Conservation (phyloP, 352 stramenopile genomes). For the Phytopythium vexans region DNA sequence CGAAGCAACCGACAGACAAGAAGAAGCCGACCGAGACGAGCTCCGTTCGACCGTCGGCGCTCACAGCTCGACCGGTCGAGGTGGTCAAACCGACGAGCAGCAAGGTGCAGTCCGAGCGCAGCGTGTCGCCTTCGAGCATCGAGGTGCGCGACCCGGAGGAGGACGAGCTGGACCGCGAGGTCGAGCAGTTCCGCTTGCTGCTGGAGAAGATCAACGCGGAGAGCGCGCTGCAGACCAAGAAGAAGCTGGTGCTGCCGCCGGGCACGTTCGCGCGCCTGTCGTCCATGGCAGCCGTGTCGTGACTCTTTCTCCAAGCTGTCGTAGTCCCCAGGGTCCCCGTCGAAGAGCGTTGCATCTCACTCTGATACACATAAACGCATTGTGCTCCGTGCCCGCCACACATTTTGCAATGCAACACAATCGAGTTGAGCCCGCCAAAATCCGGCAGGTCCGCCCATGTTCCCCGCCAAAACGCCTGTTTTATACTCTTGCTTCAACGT, state of each 20-base stretch:
- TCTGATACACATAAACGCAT: too few species aligned
- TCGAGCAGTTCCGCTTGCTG: slow-evolving; percentile 67
- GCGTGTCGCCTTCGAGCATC: slow-evolving; percentile 13
- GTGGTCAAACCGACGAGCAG: slow-evolving; percentile 2
- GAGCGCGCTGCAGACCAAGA: slow-evolving; percentile 41
- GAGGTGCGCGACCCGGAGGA: slow-evolving; percentile 32
- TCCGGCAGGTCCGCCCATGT: neutral
- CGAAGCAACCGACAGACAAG: slow-evolving; percentile 8
- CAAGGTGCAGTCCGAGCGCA: slow-evolving; percentile 1
- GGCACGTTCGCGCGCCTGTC: slow-evolving; percentile 44
- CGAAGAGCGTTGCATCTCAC: too few species aligned
- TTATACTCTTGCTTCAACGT: neutral
- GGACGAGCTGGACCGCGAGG: slow-evolving; percentile 68
- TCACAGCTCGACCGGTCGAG: neutral
- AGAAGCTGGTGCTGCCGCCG: slow-evolving; percentile 72
- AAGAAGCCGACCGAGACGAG: slow-evolving; percentile 22
- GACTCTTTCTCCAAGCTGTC: neutral
- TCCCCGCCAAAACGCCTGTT: neutral
- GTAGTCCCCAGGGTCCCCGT: too few species aligned
- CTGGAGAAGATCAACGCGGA: slow-evolving; percentile 72
- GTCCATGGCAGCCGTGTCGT: slow-evolving; percentile 29
- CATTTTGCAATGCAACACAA: too few species aligned
- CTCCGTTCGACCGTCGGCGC: slow-evolving; percentile 2
- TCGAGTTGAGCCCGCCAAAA: too few species aligned
- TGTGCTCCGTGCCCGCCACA: too few species aligned